Evolutionary conservation across 1,139 yeast species (phyloP), one percentile per base, ranked within the genome.

Genomic region (Barnettozyma hawaiiensis): DNA sequence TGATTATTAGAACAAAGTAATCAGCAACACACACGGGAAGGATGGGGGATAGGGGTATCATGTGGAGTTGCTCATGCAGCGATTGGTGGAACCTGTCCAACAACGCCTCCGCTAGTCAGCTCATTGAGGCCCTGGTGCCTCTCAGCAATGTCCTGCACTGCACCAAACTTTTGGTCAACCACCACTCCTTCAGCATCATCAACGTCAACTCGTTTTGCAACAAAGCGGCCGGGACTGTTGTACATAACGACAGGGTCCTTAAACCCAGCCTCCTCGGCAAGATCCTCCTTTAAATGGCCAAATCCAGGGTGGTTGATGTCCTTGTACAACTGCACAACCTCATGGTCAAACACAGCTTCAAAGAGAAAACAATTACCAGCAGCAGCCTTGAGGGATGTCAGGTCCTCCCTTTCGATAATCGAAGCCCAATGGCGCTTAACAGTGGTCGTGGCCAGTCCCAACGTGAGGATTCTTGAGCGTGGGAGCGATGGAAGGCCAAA

Each of bases 401-500:
- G 11, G 10, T 40, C 42, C 19, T 44, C 45, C 11, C 34, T 15
- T 5, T 15, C n/a, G 9, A 15, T 4, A 19, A 53, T 36, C 0
- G 37, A 11, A 0, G 23, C 5, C 59, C 59, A 55, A 32, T 51
- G 45, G 9, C 45, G 48, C n/a, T 15, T 3, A 7, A 54, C 33
- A 6, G 47, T 31, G 2, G 32, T 10, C 3, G 14, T 15, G 1
- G 53, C 47, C 1, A 39, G 14, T 9, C 26, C 14, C 14, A 39
- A 16, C 1, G 50, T 76, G 29, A 85, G 66, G 59, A 85, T 83
- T 59, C 84, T 85, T 14, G 83, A 82, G 45, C 70, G 70, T 4
- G 95, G 95, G 50, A 85, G 70, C 4, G 85, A 81, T 1, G 96
- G 96, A 59, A 86, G 73, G 3, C 89, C 95, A 64, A 85, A 86